phyloP scores from a whole-genome alignment of 2,329 filamentous ascomycete genomes.

The Colletotrichum destructivum region DNA sequence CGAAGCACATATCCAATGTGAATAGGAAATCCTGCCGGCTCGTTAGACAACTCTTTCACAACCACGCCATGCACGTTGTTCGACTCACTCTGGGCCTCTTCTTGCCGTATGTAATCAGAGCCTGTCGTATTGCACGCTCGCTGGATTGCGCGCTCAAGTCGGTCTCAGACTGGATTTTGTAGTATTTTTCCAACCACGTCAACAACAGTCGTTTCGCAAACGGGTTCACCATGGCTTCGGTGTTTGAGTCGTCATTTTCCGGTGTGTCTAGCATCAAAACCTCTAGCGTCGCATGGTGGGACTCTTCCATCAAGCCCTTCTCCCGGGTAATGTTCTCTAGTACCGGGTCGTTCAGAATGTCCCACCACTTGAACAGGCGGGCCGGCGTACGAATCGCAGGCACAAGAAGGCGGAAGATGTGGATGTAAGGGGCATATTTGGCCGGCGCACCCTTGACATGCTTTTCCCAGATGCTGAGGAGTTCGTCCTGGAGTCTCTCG shows the following conservation, averaged over 20 bases:
- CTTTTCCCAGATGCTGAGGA: slow-evolving; percentile 77
- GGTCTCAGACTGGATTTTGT: slow-evolving; percentile 49
- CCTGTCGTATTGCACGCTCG: slow-evolving; percentile 65
- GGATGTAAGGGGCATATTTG: slow-evolving; percentile 78
- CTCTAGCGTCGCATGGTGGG: slow-evolving; percentile 74
- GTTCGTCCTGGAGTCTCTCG: slow-evolving; percentile 82
- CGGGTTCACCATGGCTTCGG: slow-evolving; percentile 57
- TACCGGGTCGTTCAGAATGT: slow-evolving; percentile 71
- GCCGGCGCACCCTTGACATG: slow-evolving; percentile 70
- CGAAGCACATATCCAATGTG: slow-evolving; percentile 76
- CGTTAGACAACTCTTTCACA: slow-evolving; percentile 41
- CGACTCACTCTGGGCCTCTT: slow-evolving; percentile 71
- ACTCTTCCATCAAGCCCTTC: slow-evolving; percentile 72
- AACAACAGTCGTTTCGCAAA: slow-evolving; percentile 71
- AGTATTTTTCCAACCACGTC: slow-evolving; percentile 68
- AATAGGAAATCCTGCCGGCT: slow-evolving; percentile 73
- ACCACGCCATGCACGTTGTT: background rate
- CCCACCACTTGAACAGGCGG: slow-evolving; percentile 81
- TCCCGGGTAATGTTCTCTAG: slow-evolving; percentile 46
- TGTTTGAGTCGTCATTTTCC: slow-evolving; percentile 63
- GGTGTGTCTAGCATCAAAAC: slow-evolving; percentile 76
- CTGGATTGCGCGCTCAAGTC: slow-evolving; percentile 59
- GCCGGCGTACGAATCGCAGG: slow-evolving; percentile 75
- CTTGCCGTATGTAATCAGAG: slow-evolving; percentile 75
- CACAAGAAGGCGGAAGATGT: slow-evolving; percentile 74